Evolutionary conservation across 257 asterid species (phyloP).

Genomic region (Gentiana dahurica): DNA sequence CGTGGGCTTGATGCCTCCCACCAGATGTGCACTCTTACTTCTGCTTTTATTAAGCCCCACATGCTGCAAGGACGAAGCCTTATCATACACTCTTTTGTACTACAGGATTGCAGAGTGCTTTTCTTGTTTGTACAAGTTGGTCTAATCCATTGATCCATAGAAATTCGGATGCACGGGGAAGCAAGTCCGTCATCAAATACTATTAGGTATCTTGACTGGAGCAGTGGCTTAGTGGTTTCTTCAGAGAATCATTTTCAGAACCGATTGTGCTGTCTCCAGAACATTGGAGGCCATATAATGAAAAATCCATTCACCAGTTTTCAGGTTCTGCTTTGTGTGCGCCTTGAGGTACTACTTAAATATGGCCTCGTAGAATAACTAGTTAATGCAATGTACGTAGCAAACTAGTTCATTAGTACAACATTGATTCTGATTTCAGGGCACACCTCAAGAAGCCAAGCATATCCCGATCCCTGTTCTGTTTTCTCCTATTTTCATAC

Average conservation of each 20-base stretch:
- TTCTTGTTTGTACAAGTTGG: constrained; percentile 99
- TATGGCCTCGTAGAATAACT: constrained; percentile 9
- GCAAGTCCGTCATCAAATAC: constrained; percentile 65
- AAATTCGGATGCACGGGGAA: constrained; percentile 44
- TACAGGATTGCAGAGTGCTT: constrained; percentile 92
- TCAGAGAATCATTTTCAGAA: constrained; percentile 52
- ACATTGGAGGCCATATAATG: constrained; percentile 93
- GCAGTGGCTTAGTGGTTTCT: constrained; percentile 57
- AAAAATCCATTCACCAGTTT: constrained; percentile 76
- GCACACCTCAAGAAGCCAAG: constrained; percentile 68
- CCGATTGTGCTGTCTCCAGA: constrained; percentile 70
- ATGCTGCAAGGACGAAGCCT: too few species aligned
- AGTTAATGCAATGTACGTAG: not conserved
- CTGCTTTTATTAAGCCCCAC: not conserved
- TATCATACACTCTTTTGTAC: constrained; percentile 8
- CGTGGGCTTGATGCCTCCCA: not conserved
- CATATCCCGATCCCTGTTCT: constrained; percentile 61
- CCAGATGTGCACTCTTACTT: not conserved
- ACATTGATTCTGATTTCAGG: constrained; percentile 40
- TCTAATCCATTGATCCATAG: constrained; percentile 86
- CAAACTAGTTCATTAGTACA: constrained; percentile 14
- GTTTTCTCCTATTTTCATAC: constrained; percentile 75
- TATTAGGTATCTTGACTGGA: constrained; percentile 71
- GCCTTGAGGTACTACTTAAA: constrained; percentile 57
- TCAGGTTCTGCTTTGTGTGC: constrained; percentile 93